Evolutionary conservation across 2,329 filamentous ascomycete species (phyloP), one percentile per base, ranked within the genome.

Genomic region (Laburnicola sp.): DNA sequence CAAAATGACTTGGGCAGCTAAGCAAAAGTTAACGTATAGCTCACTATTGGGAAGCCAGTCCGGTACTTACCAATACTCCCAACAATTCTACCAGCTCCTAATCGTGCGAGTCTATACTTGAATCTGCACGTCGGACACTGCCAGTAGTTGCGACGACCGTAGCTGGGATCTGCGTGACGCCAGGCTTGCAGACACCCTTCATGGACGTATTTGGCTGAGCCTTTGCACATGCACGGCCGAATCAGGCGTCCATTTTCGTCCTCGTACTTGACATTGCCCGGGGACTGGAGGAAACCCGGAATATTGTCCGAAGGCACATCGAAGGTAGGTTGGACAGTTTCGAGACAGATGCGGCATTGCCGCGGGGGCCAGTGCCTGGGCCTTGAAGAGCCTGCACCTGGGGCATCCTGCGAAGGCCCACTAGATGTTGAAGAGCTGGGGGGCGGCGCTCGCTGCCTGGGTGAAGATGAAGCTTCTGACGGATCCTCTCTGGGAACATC

Each of bases 141-240:
- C 84, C 87, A 96, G 69, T 86, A 95, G 62, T 92, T 91, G 50
- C 88, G 82, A 50, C 75, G 76, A 36, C 77, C 75, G 58, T 83
- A 81, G 35, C 80, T 65, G 0, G 89, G 87, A 66, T 91, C 85
- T 37, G 89, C 82, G 56, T 86, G 81, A 60, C 94, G 84, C 91
- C 92, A 97, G 8, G 83, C 80, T 64, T 88, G 84, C 42, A 99
- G 79, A 68, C 94, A 99, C 27, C 86, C 88, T 73, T 97, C 91
- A 72, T 99, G 94, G 23, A 97, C 91, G 74, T 96, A 97, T 75
- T 89, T 89, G 62, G 93, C 89, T 34, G 89, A 90, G 45, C 94
- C 94, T 76, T 90, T 95, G 81, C 94, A 99, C 75, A 87, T 86
- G 79, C 94, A 99, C 31, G 94, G 94, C 47, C 88, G 88, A 62